phyloP scores from a whole-genome alignment of 192 early-diverging fungal species.

The Pecoramyces ruminantium region DNA sequence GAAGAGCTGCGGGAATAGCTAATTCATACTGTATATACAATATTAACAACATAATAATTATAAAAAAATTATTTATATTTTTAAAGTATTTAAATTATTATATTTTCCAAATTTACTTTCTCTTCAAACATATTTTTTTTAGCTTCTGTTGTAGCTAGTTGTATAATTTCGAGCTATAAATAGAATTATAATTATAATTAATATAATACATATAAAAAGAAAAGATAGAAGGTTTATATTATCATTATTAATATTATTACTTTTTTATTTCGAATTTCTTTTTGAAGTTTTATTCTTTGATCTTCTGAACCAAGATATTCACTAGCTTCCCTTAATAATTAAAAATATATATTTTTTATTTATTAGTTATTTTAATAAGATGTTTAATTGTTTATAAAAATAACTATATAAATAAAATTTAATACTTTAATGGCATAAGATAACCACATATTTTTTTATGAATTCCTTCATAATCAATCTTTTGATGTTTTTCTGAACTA shows the following conservation, averaged over 20 bases:
- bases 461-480: slow-evolving; percentile 25
- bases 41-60: too few species aligned
- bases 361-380: too few species aligned
- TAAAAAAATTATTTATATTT: too few species aligned
- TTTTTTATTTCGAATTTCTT: slow-evolving; percentile 16
- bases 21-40: slow-evolving; percentile 39
- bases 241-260: too few species aligned
- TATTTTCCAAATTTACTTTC: too few species aligned
- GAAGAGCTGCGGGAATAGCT: slow-evolving; percentile 38
- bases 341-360: not conserved
- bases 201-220: too few species aligned
- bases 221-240: too few species aligned
- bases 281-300: slow-evolving; percentile 22
- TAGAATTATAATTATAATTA: too few species aligned
- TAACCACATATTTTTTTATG: slow-evolving; percentile 29
- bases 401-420: slow-evolving; percentile 2
- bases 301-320: slow-evolving; percentile 34
- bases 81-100: too few species aligned
- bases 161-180: slow-evolving; percentile 11
- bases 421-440: slow-evolving; percentile 21
- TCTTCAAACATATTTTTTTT: slow-evolving; percentile 39
- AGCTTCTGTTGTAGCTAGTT: slow-evolving; percentile 28
- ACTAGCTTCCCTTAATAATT: slow-evolving; percentile 18
- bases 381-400: too few species aligned
- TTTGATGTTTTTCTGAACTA: slow-evolving; percentile 34